phyloP scores from a whole-genome alignment of 2,329 filamentous ascomycete genomes.

The Zelopaecilomyces penicillatus region DNA sequence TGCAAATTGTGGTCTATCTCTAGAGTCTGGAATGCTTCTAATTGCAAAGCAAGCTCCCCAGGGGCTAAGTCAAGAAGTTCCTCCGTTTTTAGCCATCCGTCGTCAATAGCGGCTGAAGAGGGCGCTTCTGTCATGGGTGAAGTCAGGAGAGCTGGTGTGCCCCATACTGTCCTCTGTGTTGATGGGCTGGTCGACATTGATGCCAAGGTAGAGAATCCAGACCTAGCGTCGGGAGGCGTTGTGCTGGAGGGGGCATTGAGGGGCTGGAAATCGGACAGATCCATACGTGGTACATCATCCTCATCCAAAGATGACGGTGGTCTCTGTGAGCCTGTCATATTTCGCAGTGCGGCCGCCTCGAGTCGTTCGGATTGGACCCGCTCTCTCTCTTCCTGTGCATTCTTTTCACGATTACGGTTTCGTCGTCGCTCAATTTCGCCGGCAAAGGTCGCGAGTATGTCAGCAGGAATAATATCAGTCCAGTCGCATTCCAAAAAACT shows the following conservation, averaged over 20 bases:
- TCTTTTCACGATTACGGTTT: constrained; percentile 74
- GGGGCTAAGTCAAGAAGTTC: constrained; percentile 50
- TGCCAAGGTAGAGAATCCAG: constrained; percentile 60
- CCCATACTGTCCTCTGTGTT: constrained; percentile 78
- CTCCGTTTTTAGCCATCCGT: constrained; percentile 82
- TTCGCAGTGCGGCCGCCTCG: constrained; percentile 61
- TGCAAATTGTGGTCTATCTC: constrained; percentile 14
- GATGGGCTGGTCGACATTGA: constrained; percentile 76
- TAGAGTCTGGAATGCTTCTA: constrained; percentile 44
- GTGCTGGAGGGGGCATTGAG: constrained; percentile 42
- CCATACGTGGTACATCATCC: constrained; percentile 31
- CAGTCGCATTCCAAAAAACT: constrained; percentile 90
- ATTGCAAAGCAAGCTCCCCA: constrained; percentile 52
- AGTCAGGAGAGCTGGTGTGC: constrained; percentile 61
- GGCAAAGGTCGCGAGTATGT: constrained; percentile 68
- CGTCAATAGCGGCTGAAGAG: constrained; percentile 38
- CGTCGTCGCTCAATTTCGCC: constrained; percentile 67
- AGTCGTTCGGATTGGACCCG: constrained; percentile 72
- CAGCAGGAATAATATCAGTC: constrained; percentile 75
- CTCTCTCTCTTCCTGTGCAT: constrained; percentile 77
- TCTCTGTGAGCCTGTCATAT: constrained; percentile 33
- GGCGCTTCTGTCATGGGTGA: constrained; percentile 42
- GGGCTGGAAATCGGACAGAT: constrained; percentile 58
- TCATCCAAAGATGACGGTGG: constrained; percentile 30
- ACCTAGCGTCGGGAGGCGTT: constrained; percentile 48